Base-by-base conservation (phyloP, 75 land plant species). In the Adiantum capillusveneris region DNA sequence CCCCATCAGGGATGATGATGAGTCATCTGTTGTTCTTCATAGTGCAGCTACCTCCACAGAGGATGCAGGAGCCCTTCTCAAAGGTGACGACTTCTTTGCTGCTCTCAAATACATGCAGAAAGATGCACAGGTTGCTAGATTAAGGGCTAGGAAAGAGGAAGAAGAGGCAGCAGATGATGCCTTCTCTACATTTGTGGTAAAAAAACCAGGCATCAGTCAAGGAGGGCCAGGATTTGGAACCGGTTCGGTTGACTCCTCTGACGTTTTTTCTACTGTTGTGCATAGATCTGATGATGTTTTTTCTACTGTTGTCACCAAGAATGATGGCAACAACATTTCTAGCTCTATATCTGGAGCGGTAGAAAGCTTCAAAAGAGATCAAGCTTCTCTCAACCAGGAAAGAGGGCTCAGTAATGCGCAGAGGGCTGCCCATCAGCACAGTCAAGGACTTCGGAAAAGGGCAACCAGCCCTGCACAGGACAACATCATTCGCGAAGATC, bases 401-500 rank as follows among this genome's bases (percentile, higher is more conserved):
- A 26, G 36, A 52, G 31, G 76, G 64, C 20, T 59, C 53, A 17
- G 59, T 9, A 9, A 16, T 20, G 25, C 24, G 11, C 48, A 51
- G n/a, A 31, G 67, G 43, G 59, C 2, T 46, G 28, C 25, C 3
- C 25, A 13, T 30, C 31, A 57, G 17, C 17, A 57, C 16, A 34
- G 39, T 16, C 66, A 36, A 31, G 48, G 11, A 22, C 63, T 58
- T 29, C 59, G 78, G 34, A 86, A 77, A 62, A 63, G 81, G 18
- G 81, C 87, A 14, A 68, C 75, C n/a, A 79, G 96, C 36, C 80
- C 88, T 29, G 71, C 86, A 43, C 86, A 83, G 0, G 97, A 95
- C 14, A 80, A 75, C 52, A 73, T 95, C 1, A 50, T 64, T n/a
- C 81, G 78, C 24, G 99, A 95, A 58, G 97, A 95, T 65, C 99